These are phyloP conservation scores for Casuarina equisetifolia DNA, from an alignment of 306 rosid genomes.

Conservation along the genomic window DNA sequence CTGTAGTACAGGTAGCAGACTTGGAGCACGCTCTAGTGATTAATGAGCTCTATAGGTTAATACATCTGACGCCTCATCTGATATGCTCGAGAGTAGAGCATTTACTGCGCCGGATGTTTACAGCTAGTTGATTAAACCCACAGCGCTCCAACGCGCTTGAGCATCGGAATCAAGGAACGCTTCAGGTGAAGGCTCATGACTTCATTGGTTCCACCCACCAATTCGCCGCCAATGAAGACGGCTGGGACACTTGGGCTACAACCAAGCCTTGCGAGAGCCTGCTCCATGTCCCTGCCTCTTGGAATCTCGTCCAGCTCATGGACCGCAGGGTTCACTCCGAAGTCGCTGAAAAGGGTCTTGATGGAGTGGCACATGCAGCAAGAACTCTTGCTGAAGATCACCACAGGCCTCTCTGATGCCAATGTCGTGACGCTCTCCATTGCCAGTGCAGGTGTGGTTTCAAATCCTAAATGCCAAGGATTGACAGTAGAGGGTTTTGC, in stretches of 20 bases:
- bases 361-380: slow-evolving; percentile 91
- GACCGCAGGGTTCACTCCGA: slow-evolving; percentile 84
- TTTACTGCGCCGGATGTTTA: neutral
- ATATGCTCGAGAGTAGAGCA: neutral
- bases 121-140: slow-evolving; percentile 54
- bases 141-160: slow-evolving; percentile 75
- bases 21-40: neutral
- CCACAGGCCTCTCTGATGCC: slow-evolving; percentile 89
- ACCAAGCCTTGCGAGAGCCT: slow-evolving; percentile 69
- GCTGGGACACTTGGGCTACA: slow-evolving; percentile 79
- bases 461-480: neutral
- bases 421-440: slow-evolving; percentile 78
- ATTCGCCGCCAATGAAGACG: slow-evolving; percentile 77
- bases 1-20: neutral
- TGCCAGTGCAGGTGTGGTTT: neutral
- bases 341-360: slow-evolving; percentile 72
- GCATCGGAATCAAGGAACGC: slow-evolving; percentile 88
- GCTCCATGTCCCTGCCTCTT: slow-evolving; percentile 84
- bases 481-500: too few species aligned
- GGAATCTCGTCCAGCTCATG: slow-evolving; percentile 86
- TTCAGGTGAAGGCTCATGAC: slow-evolving; percentile 91
- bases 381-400: slow-evolving; percentile 86
- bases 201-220: slow-evolving; percentile 86
- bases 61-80: neutral
- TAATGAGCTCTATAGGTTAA: neutral